Evolutionary conservation across 345 rosid genomes (phyloP).

Genomic region (Gossypium stocksii): DNA sequence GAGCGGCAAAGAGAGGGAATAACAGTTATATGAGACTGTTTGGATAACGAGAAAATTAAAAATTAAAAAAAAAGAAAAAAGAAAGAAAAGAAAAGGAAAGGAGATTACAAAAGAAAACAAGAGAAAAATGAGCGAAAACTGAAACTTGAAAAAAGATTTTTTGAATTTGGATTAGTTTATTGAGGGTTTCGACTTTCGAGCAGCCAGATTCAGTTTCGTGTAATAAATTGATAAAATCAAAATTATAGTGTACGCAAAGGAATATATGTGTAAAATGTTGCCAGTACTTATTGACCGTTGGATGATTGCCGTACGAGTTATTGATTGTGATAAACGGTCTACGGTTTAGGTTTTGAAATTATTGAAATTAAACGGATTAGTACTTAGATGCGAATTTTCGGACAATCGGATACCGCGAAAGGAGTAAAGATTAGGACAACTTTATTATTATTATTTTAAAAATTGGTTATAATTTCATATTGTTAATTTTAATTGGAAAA

Average conservation of each 20-base stretch:
- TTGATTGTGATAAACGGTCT: not conserved
- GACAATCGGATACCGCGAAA: not conserved
- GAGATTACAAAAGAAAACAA: slow-evolving; percentile 7
- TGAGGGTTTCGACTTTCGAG: not conserved
- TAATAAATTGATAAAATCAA: not conserved
- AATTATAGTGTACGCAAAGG: not conserved
- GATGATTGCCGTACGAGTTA: not conserved
- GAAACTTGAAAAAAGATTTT: not conserved
- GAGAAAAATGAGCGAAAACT: slow-evolving; percentile 2
- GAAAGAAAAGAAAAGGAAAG: not conserved
- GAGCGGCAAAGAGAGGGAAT: not conserved
- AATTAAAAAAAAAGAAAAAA: no score
- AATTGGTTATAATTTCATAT: no score
- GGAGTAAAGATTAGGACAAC: not conserved
- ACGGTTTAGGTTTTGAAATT: not conserved
- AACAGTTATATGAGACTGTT: slow-evolving; percentile 4
- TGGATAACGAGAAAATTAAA: slow-evolving; percentile 4
- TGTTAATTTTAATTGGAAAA: no score
- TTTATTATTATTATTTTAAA: not conserved
- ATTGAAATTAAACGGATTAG: not conserved
- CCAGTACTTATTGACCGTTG: not conserved
- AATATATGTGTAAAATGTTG: not conserved
- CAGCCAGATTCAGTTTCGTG: not conserved
- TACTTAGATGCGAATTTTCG: not conserved
- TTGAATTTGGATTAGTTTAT: not conserved